phyloP scores from a whole-genome alignment of 139 green algal species.

The Coelastrella sp. region DNA sequence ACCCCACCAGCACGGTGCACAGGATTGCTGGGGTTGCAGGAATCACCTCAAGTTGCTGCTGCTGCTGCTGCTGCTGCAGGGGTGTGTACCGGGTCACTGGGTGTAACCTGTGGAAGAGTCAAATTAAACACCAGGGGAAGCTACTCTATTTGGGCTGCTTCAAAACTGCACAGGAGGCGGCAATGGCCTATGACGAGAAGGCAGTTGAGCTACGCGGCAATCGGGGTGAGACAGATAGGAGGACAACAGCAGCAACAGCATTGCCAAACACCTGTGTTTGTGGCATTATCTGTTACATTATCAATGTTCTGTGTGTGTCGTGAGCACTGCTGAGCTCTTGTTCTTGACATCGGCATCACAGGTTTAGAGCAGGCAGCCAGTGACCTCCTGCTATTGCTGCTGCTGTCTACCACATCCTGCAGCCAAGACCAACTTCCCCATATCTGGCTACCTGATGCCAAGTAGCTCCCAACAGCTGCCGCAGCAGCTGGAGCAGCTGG shows the following conservation, averaged over 20 bases:
- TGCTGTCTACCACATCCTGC: neutral
- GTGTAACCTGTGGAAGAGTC: conserved; percentile 38
- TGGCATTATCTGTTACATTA: neutral
- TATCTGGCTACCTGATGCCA: too few relatives aligned
- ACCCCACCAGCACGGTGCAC: too few relatives aligned
- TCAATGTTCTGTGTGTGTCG: neutral
- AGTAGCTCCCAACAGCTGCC: conserved; percentile 10
- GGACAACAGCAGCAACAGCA: neutral
- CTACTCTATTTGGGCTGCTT: conserved; percentile 48
- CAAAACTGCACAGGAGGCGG: conserved; percentile 26
- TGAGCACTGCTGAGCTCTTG: neutral
- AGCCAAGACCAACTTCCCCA: conserved; percentile 53
- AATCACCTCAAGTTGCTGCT: too few relatives aligned
- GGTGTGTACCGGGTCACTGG: conserved; percentile 49
- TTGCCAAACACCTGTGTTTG: neutral
- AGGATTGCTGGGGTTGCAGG: neutral
- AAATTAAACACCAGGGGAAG: conserved; percentile 40
- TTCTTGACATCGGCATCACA: neutral
- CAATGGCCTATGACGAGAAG: conserved; percentile 26
- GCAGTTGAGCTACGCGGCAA: conserved; percentile 34
- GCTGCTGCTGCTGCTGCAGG: conserved; percentile 20
- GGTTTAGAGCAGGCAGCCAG: neutral
- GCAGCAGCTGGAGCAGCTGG: too few relatives aligned
- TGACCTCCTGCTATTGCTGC: neutral
- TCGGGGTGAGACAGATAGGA: conserved; percentile 27